Percentiles rank a stretch among this genome's conserved stretches.
Evolutionary conservation across 176 grass and related monocot species (phyloP).

Genomic region (Dactylis glomerata): DNA sequence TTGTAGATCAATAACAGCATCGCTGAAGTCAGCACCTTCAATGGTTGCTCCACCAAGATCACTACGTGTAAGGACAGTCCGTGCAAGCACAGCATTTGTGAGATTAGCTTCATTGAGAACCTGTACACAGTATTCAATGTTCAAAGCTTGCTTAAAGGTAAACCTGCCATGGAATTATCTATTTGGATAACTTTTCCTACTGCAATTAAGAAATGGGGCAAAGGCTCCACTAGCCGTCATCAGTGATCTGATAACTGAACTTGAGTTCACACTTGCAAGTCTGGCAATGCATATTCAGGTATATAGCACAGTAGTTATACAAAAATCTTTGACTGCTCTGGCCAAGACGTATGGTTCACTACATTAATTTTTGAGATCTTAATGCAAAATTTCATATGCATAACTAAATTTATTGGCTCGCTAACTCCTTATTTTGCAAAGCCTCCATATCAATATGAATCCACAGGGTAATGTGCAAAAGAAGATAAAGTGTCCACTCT

Average conservation of each 20-base stretch:
- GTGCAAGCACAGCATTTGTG: constrained; percentile 83
- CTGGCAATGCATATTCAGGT: not conserved
- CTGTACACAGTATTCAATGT: constrained; percentile 35
- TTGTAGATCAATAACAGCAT: constrained; percentile 87
- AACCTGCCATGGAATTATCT: not conserved
- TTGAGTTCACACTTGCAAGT: constrained; percentile 5
- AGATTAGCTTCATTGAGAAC: constrained; percentile 98
- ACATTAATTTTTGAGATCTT: not conserved
- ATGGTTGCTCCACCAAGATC: constrained; percentile 90
- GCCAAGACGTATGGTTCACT: constrained; percentile 14
- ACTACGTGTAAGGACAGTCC: constrained; percentile 87
- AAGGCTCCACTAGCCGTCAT: constrained; percentile 3
- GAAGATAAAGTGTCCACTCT: not conserved
- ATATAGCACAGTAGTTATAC: not conserved
- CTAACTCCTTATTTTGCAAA: not conserved
- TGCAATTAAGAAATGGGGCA: constrained; percentile 13
- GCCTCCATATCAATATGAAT: not conserved
- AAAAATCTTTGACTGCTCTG: constrained; percentile 1
- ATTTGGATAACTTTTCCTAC: constrained; percentile 10
- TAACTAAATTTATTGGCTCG: not conserved
- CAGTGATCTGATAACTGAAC: not conserved
- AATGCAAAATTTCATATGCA: not conserved
- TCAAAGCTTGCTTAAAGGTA: constrained; percentile 27
- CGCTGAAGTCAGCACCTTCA: constrained; percentile 94
- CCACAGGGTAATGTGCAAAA: not conserved